A percentile compares a stretch with the other conserved stretches of the same genome.
phyloP scores from a whole-genome alignment of 2,329 filamentous ascomycete species.

The Botrytis fragariae region DNA sequence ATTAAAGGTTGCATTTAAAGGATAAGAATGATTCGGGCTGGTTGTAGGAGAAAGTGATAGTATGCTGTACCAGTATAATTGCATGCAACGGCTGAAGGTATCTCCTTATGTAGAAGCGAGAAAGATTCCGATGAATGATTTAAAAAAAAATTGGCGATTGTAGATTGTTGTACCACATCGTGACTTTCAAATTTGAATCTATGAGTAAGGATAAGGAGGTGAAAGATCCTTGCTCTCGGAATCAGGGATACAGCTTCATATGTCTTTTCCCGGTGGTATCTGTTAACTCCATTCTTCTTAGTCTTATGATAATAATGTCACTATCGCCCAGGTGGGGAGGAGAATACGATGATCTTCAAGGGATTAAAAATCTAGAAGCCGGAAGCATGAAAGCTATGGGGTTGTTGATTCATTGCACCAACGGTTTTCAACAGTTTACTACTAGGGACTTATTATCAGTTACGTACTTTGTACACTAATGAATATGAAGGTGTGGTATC shows the following conservation, averaged over 20 bases:
- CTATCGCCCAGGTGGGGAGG: conserved; percentile 6
- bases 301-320: neutral
- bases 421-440: neutral
- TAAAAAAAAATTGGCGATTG: neutral
- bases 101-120: conserved; percentile 15
- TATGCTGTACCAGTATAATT: conserved; percentile 15
- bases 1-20: conserved; percentile 1
- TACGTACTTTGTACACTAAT: conserved; percentile 13
- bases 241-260: conserved; percentile 11
- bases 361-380: conserved; percentile 6
- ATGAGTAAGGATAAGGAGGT: conserved; percentile 6
- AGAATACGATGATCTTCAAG: conserved; percentile 17
- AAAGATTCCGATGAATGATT: conserved; percentile 17
- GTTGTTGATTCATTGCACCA: conserved; percentile 9
- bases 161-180: conserved; percentile 13
- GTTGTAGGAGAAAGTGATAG: conserved; percentile 7
- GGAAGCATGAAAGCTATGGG: conserved; percentile 14
- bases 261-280: neutral
- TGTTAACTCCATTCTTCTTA: neutral
- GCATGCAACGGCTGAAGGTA: conserved; percentile 16
- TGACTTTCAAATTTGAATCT: conserved; percentile 14
- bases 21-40: conserved; percentile 12
- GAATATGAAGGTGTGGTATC: neutral
- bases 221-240: conserved; percentile 11
- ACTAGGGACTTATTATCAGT: conserved; percentile 1